Evolutionary conservation across 2,329 filamentous ascomycete species (phyloP).

Genomic region (Trichoderma aggressivum): DNA sequence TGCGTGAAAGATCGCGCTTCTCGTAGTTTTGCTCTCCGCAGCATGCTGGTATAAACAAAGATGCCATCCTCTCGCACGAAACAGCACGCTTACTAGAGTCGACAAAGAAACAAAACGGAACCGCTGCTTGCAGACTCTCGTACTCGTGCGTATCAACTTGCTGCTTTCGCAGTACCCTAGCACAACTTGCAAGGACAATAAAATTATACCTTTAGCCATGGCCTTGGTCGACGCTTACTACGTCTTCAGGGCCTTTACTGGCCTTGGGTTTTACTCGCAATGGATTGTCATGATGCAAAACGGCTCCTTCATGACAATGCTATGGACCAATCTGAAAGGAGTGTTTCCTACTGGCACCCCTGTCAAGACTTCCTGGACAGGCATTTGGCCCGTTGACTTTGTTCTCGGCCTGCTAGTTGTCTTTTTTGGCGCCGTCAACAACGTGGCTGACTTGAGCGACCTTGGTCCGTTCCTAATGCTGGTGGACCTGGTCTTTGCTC

Average conservation of each 20-base stretch:
- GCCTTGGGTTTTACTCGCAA: neutral
- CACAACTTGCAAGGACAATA: neutral
- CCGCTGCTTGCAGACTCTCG: neutral
- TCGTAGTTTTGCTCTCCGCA: neutral
- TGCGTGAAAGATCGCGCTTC: neutral
- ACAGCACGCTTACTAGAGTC: neutral
- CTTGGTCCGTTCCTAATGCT: conserved; percentile 9
- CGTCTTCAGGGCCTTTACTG: neutral
- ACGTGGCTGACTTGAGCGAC: conserved; percentile 6
- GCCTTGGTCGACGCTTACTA: neutral
- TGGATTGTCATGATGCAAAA: conserved; percentile 9
- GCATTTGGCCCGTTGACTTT: conserved; percentile 7
- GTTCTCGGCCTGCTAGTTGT: conserved; percentile 1
- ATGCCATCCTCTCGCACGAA: neutral
- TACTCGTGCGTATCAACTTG: neutral
- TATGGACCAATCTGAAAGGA: neutral
- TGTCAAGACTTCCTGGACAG: conserved; percentile 11
- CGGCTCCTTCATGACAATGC: neutral
- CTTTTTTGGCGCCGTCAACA: conserved; percentile 8
- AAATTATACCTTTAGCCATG: neutral
- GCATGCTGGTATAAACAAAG: neutral
- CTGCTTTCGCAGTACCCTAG: neutral
- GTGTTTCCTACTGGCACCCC: neutral
- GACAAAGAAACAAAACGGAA: neutral
- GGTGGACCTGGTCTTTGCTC: conserved; percentile 6